Evolutionary conservation across 306 rosid species (phyloP).

Genomic region (Vachellia collinsii): DNA sequence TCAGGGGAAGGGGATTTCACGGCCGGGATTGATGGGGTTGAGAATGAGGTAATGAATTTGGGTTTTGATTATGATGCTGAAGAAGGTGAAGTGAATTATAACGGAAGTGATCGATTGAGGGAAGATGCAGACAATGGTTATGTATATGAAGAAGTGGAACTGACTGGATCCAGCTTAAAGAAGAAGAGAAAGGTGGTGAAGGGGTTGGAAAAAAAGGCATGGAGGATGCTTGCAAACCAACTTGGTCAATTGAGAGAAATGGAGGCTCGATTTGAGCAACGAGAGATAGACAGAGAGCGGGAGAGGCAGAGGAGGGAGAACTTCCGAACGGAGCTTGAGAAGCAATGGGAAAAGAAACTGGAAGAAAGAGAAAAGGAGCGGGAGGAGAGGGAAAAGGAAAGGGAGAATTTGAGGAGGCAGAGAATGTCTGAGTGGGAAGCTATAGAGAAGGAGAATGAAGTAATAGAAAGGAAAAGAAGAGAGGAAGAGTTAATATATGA

Average conservation of each 20-base stretch:
- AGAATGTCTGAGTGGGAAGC: conserved; percentile 79
- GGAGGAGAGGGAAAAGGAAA: conserved; percentile 59
- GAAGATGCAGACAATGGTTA: conserved; percentile 74
- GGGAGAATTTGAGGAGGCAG: conserved; percentile 69
- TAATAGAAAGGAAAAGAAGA: conserved; percentile 79
- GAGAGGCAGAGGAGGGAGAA: conserved; percentile 75
- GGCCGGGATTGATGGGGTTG: conserved; percentile 78
- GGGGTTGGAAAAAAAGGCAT: conserved; percentile 74
- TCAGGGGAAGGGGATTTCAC: conserved; percentile 74
- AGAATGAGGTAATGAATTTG: conserved; percentile 77
- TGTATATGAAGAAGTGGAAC: conserved; percentile 74
- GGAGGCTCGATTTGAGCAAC: conserved; percentile 81
- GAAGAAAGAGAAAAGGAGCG: conserved; percentile 70
- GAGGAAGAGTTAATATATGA: conserved; percentile 69
- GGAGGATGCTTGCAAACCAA: conserved; percentile 72
- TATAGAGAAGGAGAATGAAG: conserved; percentile 73
- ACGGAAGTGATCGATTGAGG: conserved; percentile 56
- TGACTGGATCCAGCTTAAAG: conserved; percentile 60
- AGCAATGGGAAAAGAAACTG: conserved; percentile 69
- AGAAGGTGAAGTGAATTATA: conserved; percentile 77
- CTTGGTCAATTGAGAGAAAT: conserved; percentile 70
- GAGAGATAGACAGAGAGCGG: conserved; percentile 75
- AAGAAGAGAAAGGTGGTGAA: conserved; percentile 66
- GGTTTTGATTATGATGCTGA: conserved; percentile 87
- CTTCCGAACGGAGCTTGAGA: conserved; percentile 56